Conservation (phyloP, 208 protist species). For the Leishmania lainsoni region DNA sequence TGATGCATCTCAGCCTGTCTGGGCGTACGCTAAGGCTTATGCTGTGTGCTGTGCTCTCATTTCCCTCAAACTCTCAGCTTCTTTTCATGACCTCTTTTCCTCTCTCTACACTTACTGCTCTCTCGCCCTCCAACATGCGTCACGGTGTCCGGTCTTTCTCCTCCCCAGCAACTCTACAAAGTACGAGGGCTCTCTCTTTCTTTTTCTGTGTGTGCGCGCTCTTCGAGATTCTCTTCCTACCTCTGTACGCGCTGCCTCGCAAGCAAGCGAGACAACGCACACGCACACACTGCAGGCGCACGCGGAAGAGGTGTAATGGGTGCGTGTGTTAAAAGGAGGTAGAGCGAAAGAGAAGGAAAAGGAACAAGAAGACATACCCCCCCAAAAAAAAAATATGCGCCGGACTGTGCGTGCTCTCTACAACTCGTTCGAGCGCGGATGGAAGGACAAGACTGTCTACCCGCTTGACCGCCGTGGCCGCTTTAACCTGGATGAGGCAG, state of each 20-base stretch:
- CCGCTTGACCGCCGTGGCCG: conserved; percentile 71
- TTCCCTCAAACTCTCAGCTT: neutral
- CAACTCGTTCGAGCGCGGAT: conserved; percentile 59
- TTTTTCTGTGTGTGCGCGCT: neutral
- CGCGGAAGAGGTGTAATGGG: neutral
- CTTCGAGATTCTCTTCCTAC: neutral
- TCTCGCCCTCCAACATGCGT: neutral
- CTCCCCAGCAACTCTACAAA: neutral
- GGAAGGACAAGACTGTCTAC: conserved; percentile 53
- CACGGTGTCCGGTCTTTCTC: neutral
- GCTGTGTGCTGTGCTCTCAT: neutral
- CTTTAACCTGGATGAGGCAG: conserved; percentile 85
- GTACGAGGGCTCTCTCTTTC: neutral
- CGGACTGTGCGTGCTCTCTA: conserved; percentile 23
- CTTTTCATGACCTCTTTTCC: neutral
- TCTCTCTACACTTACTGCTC: neutral
- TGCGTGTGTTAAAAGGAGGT: neutral
- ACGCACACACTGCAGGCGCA: neutral
- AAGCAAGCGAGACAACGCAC: neutral
- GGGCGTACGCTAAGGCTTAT: neutral
- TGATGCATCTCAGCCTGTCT: neutral
- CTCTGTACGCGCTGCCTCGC: neutral
- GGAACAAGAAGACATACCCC: neutral
- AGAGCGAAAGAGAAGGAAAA: neutral
- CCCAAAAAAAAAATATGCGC: conserved; percentile 10